These are phyloP conservation scores for Cicer cuneatum DNA, from an alignment of 306 rosid species.

Conservation along the genomic window DNA sequence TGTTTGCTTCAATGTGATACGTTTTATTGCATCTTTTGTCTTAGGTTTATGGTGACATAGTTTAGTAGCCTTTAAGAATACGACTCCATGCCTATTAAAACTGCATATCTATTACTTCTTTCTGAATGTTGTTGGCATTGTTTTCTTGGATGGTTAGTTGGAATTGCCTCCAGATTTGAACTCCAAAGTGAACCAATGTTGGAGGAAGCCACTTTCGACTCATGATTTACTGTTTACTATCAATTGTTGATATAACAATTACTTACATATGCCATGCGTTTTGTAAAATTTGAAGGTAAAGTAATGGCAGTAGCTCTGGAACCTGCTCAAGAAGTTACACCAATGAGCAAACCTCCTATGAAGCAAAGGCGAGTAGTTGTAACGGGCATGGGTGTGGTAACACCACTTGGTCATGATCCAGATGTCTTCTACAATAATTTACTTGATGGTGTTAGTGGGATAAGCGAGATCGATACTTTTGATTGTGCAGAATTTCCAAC, in stretches of 20 bases:
- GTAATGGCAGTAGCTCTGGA: conserved; percentile 68
- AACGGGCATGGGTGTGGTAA: conserved; percentile 89
- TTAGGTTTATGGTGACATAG: conserved; percentile 10
- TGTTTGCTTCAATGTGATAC: conserved; percentile 7
- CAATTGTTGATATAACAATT: conserved; percentile 1
- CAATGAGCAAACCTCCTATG: conserved; percentile 55
- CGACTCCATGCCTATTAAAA: neutral
- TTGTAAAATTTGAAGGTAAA: conserved; percentile 57
- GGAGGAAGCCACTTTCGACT: neutral
- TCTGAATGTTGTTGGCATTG: conserved; percentile 1
- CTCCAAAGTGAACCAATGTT: conserved; percentile 12
- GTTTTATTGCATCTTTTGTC: neutral
- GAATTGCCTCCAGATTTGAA: conserved; percentile 28
- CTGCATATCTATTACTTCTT: neutral
- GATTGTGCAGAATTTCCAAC: conserved; percentile 87
- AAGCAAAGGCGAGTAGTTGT: conserved; percentile 88
- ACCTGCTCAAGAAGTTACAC: conserved; percentile 64
- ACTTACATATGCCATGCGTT: conserved; percentile 31
- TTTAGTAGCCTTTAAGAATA: conserved; percentile 11
- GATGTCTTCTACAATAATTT: conserved; percentile 82
- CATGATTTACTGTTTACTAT: conserved; percentile 3
- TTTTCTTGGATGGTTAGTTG: conserved; percentile 14
- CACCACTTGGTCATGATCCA: conserved; percentile 83
- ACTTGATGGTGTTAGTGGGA: conserved; percentile 92
- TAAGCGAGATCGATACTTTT: conserved; percentile 84